Conservation (phyloP, 352 stramenopile genomes). For the Globisporangium nunn region DNA sequence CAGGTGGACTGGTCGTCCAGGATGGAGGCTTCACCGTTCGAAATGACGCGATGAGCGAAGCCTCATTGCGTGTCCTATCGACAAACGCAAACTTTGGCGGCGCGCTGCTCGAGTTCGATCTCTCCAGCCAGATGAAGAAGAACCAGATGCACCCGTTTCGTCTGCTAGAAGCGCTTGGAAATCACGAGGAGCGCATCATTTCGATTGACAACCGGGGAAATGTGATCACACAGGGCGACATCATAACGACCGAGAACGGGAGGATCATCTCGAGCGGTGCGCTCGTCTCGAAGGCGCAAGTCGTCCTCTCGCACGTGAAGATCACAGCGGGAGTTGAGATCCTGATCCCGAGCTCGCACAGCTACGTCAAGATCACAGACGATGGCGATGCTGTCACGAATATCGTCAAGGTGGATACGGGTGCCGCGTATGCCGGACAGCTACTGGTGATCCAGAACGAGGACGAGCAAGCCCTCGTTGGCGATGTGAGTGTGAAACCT, state of each 20-base stretch:
- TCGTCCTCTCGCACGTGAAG: conserved; percentile 38
- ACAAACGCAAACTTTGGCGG: conserved; percentile 46
- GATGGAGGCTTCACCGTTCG: conserved; percentile 51
- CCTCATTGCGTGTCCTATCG: conserved; percentile 34
- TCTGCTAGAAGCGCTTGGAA: conserved; percentile 36
- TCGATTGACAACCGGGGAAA: conserved; percentile 41
- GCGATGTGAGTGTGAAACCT: conserved; percentile 45
- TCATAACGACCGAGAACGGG: conserved; percentile 34
- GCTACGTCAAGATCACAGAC: conserved; percentile 59
- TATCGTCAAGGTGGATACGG: conserved; percentile 28
- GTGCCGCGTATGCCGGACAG: conserved; percentile 41
- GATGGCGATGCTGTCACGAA: conserved; percentile 35
- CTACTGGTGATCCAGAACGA: conserved; percentile 74
- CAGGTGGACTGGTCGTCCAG: conserved; percentile 50
- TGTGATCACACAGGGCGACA: conserved; percentile 39
- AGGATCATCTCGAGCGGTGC: conserved; percentile 42
- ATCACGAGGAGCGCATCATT: conserved; percentile 16
- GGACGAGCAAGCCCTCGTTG: conserved; percentile 42
- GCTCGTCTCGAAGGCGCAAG: conserved; percentile 43
- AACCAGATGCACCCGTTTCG: conserved; percentile 25
- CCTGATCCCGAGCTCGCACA: conserved; percentile 49
- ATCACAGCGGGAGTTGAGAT: conserved; percentile 30
- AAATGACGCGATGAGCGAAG: conserved; percentile 34
- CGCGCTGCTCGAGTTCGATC: conserved; percentile 37
- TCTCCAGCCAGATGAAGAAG: conserved; percentile 18